Base-by-base conservation (phyloP, 164 flowering plant species). In the Annona squamosa region DNA sequence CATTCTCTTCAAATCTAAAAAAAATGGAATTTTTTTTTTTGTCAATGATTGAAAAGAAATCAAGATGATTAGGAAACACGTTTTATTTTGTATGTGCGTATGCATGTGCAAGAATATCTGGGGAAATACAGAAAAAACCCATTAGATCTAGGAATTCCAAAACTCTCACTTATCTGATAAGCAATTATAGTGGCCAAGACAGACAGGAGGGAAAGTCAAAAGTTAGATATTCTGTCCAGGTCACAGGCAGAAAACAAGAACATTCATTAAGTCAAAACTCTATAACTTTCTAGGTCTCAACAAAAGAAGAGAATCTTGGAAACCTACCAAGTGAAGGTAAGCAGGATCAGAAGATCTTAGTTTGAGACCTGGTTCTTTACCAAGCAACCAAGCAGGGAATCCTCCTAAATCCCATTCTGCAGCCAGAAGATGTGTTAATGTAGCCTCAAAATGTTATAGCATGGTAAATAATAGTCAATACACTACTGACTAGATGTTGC, bases 361-460 rank as follows among this genome's bases (percentile, higher is more conserved):
- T 75, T 71, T 89, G 67, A 87, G 76, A 73, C 90, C 74, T 62
- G 99, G 99, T 73, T 88, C 83, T 52, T 82, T 74, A 41, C 90
- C 79, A 73, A 95, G 96, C 76, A 95, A 81, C 99, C 99, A 95
- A 66, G 92, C 85, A 76, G 99, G 99, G 69, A 93, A 93, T 45
- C 99, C 99, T 59, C 99, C 99, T 42, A 93, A 82, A 80, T 95
- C 99, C 99, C 99, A 95, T 79, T 95, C 99, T 95, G 89, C 80
- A 84, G 78, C 42, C 72, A 78, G 76, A 71, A 18, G 4, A 63
- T 65, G 26, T 10, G 4, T 62, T 42, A 71, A 42, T 26, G 37
- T 26, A 26, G 37, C 37, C 37, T 26, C 37, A 26, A 26, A 26
- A 26, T 26, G 37, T 26, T 26, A 26, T 26, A 26, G 37, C 37